Conservation (phyloP, 1,284 basidiomycete species). For the Ganoderma sinense region DNA sequence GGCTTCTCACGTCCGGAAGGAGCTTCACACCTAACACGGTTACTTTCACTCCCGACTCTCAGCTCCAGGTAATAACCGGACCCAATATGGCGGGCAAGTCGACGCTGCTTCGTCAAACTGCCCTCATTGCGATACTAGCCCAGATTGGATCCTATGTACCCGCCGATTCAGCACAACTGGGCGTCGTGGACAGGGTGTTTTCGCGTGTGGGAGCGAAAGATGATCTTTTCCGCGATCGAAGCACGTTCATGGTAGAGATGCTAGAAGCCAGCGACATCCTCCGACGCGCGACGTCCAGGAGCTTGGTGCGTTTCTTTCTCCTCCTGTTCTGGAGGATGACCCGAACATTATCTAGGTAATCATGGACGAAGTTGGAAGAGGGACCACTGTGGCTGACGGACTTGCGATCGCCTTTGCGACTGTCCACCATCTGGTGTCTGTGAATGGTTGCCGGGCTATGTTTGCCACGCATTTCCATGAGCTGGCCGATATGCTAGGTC, state of each 20-base stretch:
- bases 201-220: constrained; percentile 97
- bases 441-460: constrained; percentile 83
- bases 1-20: constrained; percentile 78
- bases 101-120: constrained; percentile 91
- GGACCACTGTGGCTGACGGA: constrained; percentile 93
- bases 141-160: constrained; percentile 96
- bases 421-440: constrained; percentile 79
- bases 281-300: constrained; percentile 80
- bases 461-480: constrained; percentile 99
- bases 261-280: constrained; percentile 86
- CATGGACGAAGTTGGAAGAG: constrained; percentile 97
- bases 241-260: constrained; percentile 97
- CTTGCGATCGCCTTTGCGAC: constrained; percentile 94
- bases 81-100: constrained; percentile 98
- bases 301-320: constrained; percentile 63
- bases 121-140: constrained; percentile 90
- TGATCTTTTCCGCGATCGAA: constrained; percentile 91
- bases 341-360: constrained; percentile 71
- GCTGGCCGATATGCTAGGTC: constrained; percentile 84
- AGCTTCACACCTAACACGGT: constrained; percentile 88
- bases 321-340: not conserved
- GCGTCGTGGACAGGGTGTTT: constrained; percentile 92
- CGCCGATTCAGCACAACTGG: constrained; percentile 79
- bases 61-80: constrained; percentile 88
- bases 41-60: constrained; percentile 62